A percentile compares a stretch with the other conserved stretches of the same genome.
These are phyloP conservation scores for Agapanthus africanus DNA, from an alignment of 106 monocot genomes.

Conservation along the genomic window DNA sequence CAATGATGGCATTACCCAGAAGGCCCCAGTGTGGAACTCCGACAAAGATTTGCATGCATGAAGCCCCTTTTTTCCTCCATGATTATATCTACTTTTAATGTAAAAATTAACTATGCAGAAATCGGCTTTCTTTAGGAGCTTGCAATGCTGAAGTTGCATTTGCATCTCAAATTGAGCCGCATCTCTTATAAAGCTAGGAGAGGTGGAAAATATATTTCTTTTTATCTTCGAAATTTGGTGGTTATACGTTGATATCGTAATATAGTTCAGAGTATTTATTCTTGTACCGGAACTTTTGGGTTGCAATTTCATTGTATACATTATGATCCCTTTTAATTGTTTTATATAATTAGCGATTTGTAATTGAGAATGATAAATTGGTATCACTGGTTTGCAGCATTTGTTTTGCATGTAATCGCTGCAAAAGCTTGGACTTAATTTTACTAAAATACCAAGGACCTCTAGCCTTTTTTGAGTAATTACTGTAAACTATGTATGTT, in stretches of 20 bases:
- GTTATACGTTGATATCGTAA: not conserved
- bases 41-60: slow-evolving; percentile 47
- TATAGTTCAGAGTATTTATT: not conserved
- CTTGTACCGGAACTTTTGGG: slow-evolving; percentile 1
- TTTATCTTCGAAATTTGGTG: slow-evolving; percentile 1
- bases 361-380: too few relatives aligned
- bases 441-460: too few relatives aligned
- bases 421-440: too few relatives aligned
- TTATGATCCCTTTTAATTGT: too few relatives aligned
- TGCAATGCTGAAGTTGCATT: not conserved
- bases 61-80: too few relatives aligned
- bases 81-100: too few relatives aligned
- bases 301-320: too few relatives aligned
- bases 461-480: too few relatives aligned
- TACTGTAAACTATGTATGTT: too few relatives aligned
- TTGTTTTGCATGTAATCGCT: too few relatives aligned
- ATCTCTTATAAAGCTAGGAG: slow-evolving; percentile 8
- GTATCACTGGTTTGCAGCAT: too few relatives aligned
- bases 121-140: slow-evolving; percentile 3
- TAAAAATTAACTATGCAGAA: not conserved
- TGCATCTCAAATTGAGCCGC: not conserved
- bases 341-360: too few relatives aligned
- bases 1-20: slow-evolving; percentile 14
- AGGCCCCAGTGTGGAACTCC: slow-evolving; percentile 28
- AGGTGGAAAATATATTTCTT: not conserved